Evolutionary conservation across 208 protist species (phyloP).

Genomic region (Leishmania turanica): DNA sequence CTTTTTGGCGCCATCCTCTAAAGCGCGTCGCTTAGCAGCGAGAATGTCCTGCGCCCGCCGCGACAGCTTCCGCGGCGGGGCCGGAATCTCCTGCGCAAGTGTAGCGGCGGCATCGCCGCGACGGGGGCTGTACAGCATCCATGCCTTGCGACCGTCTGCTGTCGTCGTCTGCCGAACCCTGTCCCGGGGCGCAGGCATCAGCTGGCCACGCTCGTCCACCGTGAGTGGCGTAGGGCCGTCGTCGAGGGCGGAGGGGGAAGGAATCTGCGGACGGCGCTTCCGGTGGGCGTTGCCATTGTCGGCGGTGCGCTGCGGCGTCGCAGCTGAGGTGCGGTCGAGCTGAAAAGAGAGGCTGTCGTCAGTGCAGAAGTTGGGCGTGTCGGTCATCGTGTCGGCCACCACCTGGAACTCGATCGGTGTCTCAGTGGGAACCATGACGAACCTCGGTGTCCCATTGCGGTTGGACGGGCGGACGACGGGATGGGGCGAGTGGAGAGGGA

Average conservation of each 20-base stretch:
- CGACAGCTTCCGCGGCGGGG: constrained; percentile 61
- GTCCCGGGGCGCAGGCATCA: constrained; percentile 33
- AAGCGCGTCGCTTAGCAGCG: constrained; percentile 33
- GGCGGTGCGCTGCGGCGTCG: constrained; percentile 17
- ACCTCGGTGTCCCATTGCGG: constrained; percentile 15
- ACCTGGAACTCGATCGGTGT: constrained; percentile 20
- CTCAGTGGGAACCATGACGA: background rate
- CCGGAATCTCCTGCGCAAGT: constrained; percentile 44
- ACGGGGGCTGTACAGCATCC: constrained; percentile 57
- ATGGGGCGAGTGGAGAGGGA: constrained; percentile 3
- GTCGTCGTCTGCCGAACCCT: constrained; percentile 46
- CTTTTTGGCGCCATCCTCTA: constrained; percentile 46
- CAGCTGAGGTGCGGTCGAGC: constrained; percentile 6
- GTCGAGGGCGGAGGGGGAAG: constrained; percentile 47
- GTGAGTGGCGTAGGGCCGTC: constrained; percentile 35
- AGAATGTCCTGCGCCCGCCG: constrained; percentile 69
- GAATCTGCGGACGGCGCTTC: constrained; percentile 43
- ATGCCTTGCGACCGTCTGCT: constrained; percentile 51
- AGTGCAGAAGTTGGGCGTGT: constrained; percentile 31
- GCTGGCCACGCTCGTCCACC: constrained; percentile 44
- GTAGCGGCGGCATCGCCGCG: constrained; percentile 22
- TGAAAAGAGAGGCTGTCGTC: constrained; percentile 42
- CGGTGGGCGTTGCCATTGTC: constrained; percentile 4
- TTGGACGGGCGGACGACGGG: constrained; percentile 15
- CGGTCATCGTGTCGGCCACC: constrained; percentile 6